phyloP scores from a whole-genome alignment of 1,139 yeast genomes.

The Meyerozyma guilliermondii region DNA sequence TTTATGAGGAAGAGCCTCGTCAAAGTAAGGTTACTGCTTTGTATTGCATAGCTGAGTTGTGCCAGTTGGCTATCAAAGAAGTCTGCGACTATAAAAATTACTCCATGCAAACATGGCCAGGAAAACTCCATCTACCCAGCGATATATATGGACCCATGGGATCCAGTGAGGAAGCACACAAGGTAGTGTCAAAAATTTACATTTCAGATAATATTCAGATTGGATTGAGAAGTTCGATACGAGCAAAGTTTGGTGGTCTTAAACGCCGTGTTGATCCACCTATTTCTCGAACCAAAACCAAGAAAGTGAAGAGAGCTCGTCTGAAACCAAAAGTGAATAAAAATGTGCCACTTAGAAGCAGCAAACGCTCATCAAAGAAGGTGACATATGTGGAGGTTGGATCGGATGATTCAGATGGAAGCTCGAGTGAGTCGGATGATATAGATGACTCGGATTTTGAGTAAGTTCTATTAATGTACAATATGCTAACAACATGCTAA shows the following conservation, averaged over 20 bases:
- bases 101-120: slow-evolving; percentile 80
- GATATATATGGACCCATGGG: slow-evolving; percentile 62
- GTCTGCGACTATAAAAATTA: slow-evolving; percentile 56
- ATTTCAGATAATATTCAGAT: slow-evolving; percentile 40
- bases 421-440: background rate
- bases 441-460: background rate
- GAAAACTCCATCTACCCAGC: slow-evolving; percentile 59
- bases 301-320: background rate
- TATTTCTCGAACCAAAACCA: background rate
- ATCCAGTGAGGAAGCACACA: slow-evolving; percentile 39
- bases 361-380: background rate
- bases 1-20: slow-evolving; percentile 24
- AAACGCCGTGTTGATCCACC: background rate
- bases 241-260: background rate
- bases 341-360: background rate
- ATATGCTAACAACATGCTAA: slow-evolving; percentile 9
- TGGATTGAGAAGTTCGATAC: slow-evolving; percentile 20
- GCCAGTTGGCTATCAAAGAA: slow-evolving; percentile 61
- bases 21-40: slow-evolving; percentile 34
- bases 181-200: slow-evolving; percentile 41
- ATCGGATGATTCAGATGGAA: background rate
- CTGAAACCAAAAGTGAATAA: background rate
- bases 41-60: slow-evolving; percentile 67
- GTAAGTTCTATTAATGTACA: background rate
- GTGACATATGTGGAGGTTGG: background rate